Evolutionary conservation across 2,329 filamentous ascomycete genomes (phyloP), one percentile per base, ranked within the genome.

Genomic region (Sclerotinia trifoliorum): DNA sequence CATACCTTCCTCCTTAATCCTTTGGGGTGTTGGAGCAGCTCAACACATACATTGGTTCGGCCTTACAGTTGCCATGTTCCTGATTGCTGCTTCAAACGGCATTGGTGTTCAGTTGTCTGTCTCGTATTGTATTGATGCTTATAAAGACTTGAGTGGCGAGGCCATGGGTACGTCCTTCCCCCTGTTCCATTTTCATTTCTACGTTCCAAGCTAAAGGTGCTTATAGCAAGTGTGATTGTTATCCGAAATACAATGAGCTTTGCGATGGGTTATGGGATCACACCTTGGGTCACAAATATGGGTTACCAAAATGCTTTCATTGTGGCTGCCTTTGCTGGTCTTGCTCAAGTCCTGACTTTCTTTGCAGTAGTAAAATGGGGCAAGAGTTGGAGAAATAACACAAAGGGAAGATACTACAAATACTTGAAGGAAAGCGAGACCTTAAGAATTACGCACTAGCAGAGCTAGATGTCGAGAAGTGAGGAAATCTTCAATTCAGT

Each of bases 21-120:
- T 84, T 1, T 85, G 83, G 82, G 83, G 84, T 42, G 80, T 85
- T 0, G 83, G 83, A 6, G 82, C 83, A 3, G 81, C 81, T 54
- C 78, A 82, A 46, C 70, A 78, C 5, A 72, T 84, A n/a, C 83
- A 84, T 48, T 76, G 74, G 74, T 74, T 84, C 56, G 83, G 82
- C 1, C 74, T 82, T 7, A 75, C 85, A 3, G 79, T 83, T 44
- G 82, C 80, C 1, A 83, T 84, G 79, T 81, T 80, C 32, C 76
- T 82, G 35, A 80, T 84, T 32, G 81, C 79, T 1, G 71, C 78
- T 62, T 80, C 79, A 19, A 83, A 81, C 63, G 78, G 78, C 2
- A 75, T 84, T 51, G 82, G 81, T 2, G 71, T 82, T 15, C 80
- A 80, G 42, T 70, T 83, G 10, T 79, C 77, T 32, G 76, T 84